Evolutionary conservation across 2,329 filamentous ascomycete species (phyloP).

Genomic region (Aspergillus sp.): DNA sequence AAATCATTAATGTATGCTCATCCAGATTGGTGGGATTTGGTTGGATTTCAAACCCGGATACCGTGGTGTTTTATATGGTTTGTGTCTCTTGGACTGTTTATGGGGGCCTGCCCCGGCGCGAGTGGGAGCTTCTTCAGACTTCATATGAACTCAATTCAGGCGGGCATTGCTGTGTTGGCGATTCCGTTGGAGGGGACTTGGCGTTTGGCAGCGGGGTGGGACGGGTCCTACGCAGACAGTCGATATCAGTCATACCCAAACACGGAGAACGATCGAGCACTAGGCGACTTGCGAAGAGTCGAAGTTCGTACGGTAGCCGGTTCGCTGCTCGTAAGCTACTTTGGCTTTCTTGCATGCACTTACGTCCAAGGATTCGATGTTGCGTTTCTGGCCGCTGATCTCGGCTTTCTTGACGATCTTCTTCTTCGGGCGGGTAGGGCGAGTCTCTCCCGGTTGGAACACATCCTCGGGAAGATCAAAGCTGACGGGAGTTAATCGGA

Average conservation of each 20-base stretch:
- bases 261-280: slow-evolving; percentile 22
- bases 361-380: slow-evolving; percentile 46
- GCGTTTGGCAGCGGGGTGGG: slow-evolving; percentile 36
- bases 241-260: slow-evolving; percentile 36
- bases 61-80: slow-evolving; percentile 6
- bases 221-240: slow-evolving; percentile 27
- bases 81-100: slow-evolving; percentile 15
- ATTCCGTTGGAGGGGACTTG: slow-evolving; percentile 34
- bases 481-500: slow-evolving; percentile 51
- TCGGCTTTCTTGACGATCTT: slow-evolving; percentile 46
- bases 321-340: slow-evolving; percentile 26
- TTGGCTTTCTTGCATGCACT: slow-evolving; percentile 35
- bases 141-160: slow-evolving; percentile 23
- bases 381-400: slow-evolving; percentile 40
- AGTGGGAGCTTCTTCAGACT: slow-evolving; percentile 10
- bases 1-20: slow-evolving; percentile 20
- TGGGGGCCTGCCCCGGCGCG: slow-evolving; percentile 36
- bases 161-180: slow-evolving; percentile 33
- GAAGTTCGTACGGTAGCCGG: slow-evolving; percentile 26
- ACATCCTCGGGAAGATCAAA: slow-evolving; percentile 87
- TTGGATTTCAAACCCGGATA: slow-evolving; percentile 1
- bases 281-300: slow-evolving; percentile 19
- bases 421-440: slow-evolving; percentile 62
- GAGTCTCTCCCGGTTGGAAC: slow-evolving; percentile 75
- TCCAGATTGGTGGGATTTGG: slow-evolving; percentile 8